Evolutionary conservation across 75 land plant genomes (phyloP).

Genomic region (Picea sitchensis): DNA sequence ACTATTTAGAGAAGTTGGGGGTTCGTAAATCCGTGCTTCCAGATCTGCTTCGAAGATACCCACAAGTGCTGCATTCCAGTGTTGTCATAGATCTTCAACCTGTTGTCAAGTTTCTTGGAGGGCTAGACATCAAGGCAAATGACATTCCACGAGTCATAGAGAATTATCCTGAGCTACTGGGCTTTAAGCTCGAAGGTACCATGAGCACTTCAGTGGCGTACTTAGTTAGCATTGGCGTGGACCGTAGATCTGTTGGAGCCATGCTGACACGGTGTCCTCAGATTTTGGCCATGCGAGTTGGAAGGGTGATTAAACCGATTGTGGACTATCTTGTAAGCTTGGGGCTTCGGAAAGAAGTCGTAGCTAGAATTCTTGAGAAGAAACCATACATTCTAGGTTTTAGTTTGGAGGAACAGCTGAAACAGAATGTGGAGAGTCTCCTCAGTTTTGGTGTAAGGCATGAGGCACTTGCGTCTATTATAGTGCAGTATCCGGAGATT

Average conservation of each 20-base stretch:
- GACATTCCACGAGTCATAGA: slow-evolving; percentile 69
- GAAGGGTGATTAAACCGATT: slow-evolving; percentile 80
- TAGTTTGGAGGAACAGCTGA: slow-evolving; percentile 54
- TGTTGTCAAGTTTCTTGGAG: slow-evolving; percentile 68
- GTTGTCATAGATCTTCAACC: slow-evolving; percentile 76
- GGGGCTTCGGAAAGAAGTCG: slow-evolving; percentile 58
- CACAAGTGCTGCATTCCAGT: slow-evolving; percentile 80
- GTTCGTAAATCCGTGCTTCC: slow-evolving; percentile 52
- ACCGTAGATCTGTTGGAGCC: slow-evolving; percentile 55
- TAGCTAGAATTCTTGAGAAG: slow-evolving; percentile 82
- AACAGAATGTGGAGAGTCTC: slow-evolving; percentile 52
- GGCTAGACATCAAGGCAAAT: slow-evolving; percentile 62
- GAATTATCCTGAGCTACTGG: slow-evolving; percentile 78
- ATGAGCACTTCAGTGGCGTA: slow-evolving; percentile 90
- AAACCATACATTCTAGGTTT: slow-evolving; percentile 74
- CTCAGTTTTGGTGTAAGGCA: slow-evolving; percentile 53
- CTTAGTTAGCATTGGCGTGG: slow-evolving; percentile 82
- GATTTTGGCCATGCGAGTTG: slow-evolving; percentile 86
- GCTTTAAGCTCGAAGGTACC: slow-evolving; percentile 86
- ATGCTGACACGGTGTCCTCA: slow-evolving; percentile 73
- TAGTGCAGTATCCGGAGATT: slow-evolving; percentile 79
- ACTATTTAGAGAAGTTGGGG: slow-evolving; percentile 74
- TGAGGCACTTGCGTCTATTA: slow-evolving; percentile 42
- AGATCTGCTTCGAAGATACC: slow-evolving; percentile 60
- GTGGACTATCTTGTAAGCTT: slow-evolving; percentile 69